Evolutionary conservation across 2,329 filamentous ascomycete genomes (phyloP).

Genomic region (Septoria petroselini): DNA sequence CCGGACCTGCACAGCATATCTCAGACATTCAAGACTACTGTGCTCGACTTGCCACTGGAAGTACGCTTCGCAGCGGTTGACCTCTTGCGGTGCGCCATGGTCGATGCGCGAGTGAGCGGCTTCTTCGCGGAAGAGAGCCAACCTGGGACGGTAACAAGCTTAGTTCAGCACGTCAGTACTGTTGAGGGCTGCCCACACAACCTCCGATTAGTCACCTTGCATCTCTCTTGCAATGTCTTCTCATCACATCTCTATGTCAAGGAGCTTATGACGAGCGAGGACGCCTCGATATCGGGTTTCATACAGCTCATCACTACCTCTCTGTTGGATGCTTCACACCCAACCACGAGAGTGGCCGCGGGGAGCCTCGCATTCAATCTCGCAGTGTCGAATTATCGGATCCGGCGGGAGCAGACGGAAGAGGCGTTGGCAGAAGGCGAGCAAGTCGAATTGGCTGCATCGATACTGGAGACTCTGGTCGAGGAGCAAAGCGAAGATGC

Average conservation of each 20-base stretch:
- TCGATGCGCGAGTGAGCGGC: slow-evolving; percentile 74
- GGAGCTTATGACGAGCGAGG: slow-evolving; percentile 27
- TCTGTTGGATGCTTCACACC: slow-evolving; percentile 72
- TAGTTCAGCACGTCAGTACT: slow-evolving; percentile 57
- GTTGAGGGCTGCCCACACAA: slow-evolving; percentile 70
- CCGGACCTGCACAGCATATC: slow-evolving; percentile 68
- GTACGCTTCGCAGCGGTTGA: slow-evolving; percentile 80
- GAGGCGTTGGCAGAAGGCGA: slow-evolving; percentile 64
- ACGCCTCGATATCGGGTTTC: slow-evolving; percentile 50
- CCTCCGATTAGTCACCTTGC: slow-evolving; percentile 76
- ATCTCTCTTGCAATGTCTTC: slow-evolving; percentile 83
- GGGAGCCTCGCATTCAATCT: slow-evolving; percentile 83
- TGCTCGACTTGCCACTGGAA: slow-evolving; percentile 56
- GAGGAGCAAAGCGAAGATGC: slow-evolving; percentile 58
- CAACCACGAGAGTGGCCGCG: slow-evolving; percentile 74
- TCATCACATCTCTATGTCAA: slow-evolving; percentile 67
- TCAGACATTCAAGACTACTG: slow-evolving; percentile 22
- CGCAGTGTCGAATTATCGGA: slow-evolving; percentile 64
- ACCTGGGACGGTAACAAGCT: slow-evolving; percentile 60
- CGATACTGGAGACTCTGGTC: slow-evolving; percentile 70
- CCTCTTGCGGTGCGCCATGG: slow-evolving; percentile 71
- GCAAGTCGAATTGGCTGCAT: slow-evolving; percentile 78
- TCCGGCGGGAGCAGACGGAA: slow-evolving; percentile 56
- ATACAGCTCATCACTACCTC: slow-evolving; percentile 70
- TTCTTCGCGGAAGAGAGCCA: slow-evolving; percentile 73